A percentile compares a stretch with the other conserved stretches of the same genome.
phyloP scores from a whole-genome alignment of 805 yeast genomes.

The Candida lessepsii region DNA sequence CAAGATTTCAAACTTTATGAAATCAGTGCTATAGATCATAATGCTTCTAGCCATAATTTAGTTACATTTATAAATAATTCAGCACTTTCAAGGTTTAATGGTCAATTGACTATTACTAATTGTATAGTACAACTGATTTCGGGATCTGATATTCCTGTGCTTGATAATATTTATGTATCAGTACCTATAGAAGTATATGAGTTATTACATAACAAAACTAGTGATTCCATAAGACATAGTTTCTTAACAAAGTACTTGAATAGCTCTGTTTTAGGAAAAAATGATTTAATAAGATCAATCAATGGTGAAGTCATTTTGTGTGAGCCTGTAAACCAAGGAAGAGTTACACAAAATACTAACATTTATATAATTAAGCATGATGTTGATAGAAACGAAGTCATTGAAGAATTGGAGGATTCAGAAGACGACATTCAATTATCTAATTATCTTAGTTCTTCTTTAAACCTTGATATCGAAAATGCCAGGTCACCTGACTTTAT shows the following conservation, averaged over 20 bases:
- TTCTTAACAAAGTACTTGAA: conserved; percentile 25
- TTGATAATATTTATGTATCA: conserved; percentile 45
- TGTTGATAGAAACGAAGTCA: no score
- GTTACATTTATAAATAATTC: conserved; percentile 42
- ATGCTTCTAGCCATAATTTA: conserved; percentile 22
- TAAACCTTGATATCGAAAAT: conserved; percentile 18
- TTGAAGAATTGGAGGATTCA: conserved; percentile 12
- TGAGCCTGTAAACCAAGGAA: conserved; percentile 76
- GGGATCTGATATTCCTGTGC: conserved; percentile 32
- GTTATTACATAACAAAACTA: conserved; percentile 31
- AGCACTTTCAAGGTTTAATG: conserved; percentile 29
- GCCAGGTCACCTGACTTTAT: conserved; percentile 16
- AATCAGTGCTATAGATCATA: conserved; percentile 29
- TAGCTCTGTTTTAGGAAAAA: conserved; percentile 34
- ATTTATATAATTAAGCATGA: conserved; percentile 49
- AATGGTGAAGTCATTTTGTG: conserved; percentile 57
- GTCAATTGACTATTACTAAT: conserved; percentile 41
- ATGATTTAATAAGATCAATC: conserved; percentile 41
- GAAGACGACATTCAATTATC: conserved; percentile 30
- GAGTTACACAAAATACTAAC: conserved; percentile 44
- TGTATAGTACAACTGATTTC: conserved; percentile 37
- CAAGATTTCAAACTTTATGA: conserved; percentile 33
- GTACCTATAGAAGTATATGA: conserved; percentile 45
- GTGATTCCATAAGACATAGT: conserved; percentile 32
- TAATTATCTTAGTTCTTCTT: conserved; percentile 29